Evolutionary conservation across 1,284 basidiomycete genomes (phyloP).

Genomic region (Termitomyces sp.): DNA sequence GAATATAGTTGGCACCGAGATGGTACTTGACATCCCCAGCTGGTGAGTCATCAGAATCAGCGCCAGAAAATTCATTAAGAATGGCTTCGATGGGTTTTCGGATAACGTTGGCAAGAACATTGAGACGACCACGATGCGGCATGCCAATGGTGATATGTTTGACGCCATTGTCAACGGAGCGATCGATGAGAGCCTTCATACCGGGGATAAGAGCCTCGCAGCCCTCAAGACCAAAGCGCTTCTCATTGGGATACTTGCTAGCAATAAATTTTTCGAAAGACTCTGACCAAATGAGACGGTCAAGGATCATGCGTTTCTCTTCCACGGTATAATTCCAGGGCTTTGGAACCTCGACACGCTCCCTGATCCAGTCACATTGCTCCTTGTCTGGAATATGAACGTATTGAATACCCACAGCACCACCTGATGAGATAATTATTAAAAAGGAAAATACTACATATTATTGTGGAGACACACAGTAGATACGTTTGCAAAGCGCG

Average conservation of each 20-base stretch:
- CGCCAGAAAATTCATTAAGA: conserved; percentile 92
- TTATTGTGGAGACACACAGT: conserved; percentile 59
- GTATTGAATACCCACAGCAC: conserved; percentile 94
- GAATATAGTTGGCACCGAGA: conserved; percentile 97
- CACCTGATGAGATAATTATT: conserved; percentile 46
- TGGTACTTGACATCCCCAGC: conserved; percentile 99
- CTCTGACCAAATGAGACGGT: conserved; percentile 99
- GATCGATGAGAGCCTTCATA: conserved; percentile 99
- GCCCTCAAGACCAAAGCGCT: conserved; percentile 98
- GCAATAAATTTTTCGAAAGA: conserved; percentile 99
- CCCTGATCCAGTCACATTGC: conserved; percentile 99
- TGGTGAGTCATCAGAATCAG: conserved; percentile 58
- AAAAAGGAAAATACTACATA: conserved; percentile 6
- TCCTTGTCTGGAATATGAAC: conserved; percentile 98
- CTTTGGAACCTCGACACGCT: conserved; percentile 92
- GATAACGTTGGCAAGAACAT: conserved; percentile 97
- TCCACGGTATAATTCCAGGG: conserved; percentile 99
- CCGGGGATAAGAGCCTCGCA: conserved; percentile 97
- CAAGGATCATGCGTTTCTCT: conserved; percentile 98
- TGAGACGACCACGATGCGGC: conserved; percentile 98
- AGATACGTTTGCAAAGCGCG: conserved; percentile 87
- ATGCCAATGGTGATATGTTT: conserved; percentile 98
- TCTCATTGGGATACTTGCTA: conserved; percentile 99
- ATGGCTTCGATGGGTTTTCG: conserved; percentile 98
- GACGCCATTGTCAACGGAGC: conserved; percentile 94